A percentile compares a stretch with the other conserved stretches of the same genome.
Conservation (phyloP, 2,329 filamentous ascomycete genomes). For the Cyphellophora europaea region DNA sequence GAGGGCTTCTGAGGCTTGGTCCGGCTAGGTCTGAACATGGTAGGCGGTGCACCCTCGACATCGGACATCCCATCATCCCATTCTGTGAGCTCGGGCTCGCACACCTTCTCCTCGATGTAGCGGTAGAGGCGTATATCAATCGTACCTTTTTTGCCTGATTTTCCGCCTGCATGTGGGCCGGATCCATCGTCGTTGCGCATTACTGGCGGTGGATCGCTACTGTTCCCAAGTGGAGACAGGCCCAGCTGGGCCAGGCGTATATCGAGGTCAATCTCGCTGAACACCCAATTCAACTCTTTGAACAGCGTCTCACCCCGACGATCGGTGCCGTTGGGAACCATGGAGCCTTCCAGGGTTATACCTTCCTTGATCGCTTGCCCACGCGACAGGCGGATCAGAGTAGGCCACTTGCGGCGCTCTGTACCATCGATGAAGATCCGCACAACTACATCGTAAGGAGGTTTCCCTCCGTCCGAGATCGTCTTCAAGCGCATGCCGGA, state of each 20-base stretch:
- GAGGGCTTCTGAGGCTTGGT: conserved; percentile 1
- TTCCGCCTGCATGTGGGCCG: background rate
- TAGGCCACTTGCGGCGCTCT: conserved; percentile 3
- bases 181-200: background rate
- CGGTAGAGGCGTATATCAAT: conserved; percentile 2
- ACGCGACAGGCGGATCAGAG: background rate
- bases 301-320: background rate
- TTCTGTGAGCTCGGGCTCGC: background rate
- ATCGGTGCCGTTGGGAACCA: background rate
- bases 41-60: background rate
- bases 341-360: background rate
- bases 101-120: background rate
- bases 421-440: conserved; percentile 10
- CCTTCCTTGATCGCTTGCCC: background rate
- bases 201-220: too few species aligned
- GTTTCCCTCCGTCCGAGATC: too few species aligned
- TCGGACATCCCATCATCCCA: background rate
- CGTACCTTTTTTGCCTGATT: background rate
- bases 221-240: too few species aligned
- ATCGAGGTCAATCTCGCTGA: background rate
- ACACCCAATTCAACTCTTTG: too few species aligned
- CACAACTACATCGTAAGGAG: conserved; percentile 3
- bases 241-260: background rate
- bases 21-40: background rate
- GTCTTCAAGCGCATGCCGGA: background rate